These are phyloP conservation scores for Candida sanyaensis DNA, from an alignment of 1,139 yeast genomes.

Conservation along the genomic window DNA sequence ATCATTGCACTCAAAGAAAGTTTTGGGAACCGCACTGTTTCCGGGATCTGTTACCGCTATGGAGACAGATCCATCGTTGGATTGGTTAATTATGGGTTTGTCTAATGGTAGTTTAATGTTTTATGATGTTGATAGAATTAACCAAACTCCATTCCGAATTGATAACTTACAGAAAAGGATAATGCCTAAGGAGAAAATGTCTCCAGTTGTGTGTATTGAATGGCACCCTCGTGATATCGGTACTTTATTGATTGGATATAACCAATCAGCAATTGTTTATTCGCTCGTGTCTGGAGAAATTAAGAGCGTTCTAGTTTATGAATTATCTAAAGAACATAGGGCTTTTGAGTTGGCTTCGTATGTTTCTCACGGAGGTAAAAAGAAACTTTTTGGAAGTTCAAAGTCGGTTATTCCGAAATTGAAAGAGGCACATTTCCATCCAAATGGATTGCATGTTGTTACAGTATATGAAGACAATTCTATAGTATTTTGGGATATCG, in stretches of 20 bases:
- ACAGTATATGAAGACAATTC: slow-evolving; percentile 83
- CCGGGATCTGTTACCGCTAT: slow-evolving; percentile 69
- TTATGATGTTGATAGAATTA: slow-evolving; percentile 84
- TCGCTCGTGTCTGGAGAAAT: slow-evolving; percentile 64
- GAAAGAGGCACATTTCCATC: slow-evolving; percentile 77
- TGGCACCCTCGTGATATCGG: slow-evolving; percentile 94
- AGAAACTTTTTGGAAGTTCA: slow-evolving; percentile 42
- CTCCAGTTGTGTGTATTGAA: slow-evolving; percentile 65
- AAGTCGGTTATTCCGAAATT: slow-evolving; percentile 53
- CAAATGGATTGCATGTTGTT: slow-evolving; percentile 84
- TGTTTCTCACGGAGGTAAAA: slow-evolving; percentile 44
- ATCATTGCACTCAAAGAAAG: slow-evolving; percentile 64
- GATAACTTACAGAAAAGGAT: slow-evolving; percentile 69
- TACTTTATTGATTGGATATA: slow-evolving; percentile 69
- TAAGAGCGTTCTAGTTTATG: slow-evolving; percentile 57
- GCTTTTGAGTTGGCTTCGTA: slow-evolving; percentile 35
- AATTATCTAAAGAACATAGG: slow-evolving; percentile 37
- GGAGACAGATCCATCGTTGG: slow-evolving; percentile 82
- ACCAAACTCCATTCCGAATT: slow-evolving; percentile 63
- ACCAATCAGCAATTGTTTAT: slow-evolving; percentile 68
- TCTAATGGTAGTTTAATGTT: slow-evolving; percentile 72
- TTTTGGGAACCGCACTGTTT: slow-evolving; percentile 55
- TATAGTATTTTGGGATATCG: slow-evolving; percentile 89
- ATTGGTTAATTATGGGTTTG: slow-evolving; percentile 82
- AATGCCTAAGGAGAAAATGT: slow-evolving; percentile 50